Evolutionary conservation across 305 asterid genomes (phyloP).

Genomic region (Nicotiana rustica): DNA sequence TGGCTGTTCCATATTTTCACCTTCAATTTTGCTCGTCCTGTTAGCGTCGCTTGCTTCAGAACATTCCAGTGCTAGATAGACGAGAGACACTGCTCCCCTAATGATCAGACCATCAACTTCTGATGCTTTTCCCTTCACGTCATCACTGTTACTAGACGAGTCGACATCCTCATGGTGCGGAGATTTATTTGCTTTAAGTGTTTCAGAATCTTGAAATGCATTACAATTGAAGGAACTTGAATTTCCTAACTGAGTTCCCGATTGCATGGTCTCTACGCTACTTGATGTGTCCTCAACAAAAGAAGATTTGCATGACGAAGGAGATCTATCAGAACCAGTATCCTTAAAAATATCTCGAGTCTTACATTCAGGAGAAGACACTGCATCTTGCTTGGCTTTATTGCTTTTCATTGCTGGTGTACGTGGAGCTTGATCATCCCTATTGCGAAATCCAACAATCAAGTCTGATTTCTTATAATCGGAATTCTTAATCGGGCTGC

Average conservation of each 20-base stretch:
- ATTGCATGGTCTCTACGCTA: constrained; percentile 42
- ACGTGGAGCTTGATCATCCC: constrained; percentile 27
- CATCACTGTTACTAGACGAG: constrained; percentile 35
- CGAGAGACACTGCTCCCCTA: constrained; percentile 56
- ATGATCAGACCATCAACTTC: constrained; percentile 42
- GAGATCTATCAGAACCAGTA: constrained; percentile 43
- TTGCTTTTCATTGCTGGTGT: constrained; percentile 35
- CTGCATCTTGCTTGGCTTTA: constrained; percentile 34
- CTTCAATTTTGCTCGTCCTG: constrained; percentile 29
- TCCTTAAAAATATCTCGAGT: constrained; percentile 40
- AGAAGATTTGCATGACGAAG: constrained; percentile 48
- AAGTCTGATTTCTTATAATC: constrained; percentile 30
- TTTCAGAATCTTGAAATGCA: constrained; percentile 39
- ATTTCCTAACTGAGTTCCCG: constrained; percentile 39
- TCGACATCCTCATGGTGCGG: constrained; percentile 32
- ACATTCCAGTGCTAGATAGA: constrained; percentile 46
- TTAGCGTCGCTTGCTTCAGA: neutral
- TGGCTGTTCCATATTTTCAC: constrained; percentile 43
- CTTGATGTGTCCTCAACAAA: constrained; percentile 44
- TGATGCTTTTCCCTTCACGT: constrained; percentile 37
- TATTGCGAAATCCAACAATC: constrained; percentile 4
- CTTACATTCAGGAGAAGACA: constrained; percentile 26
- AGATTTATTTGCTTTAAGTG: constrained; percentile 36
- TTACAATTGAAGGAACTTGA: constrained; percentile 30
- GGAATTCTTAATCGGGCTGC: constrained; percentile 5